phyloP scores from a whole-genome alignment of 208 protist species.

The Lotmaria passim region DNA sequence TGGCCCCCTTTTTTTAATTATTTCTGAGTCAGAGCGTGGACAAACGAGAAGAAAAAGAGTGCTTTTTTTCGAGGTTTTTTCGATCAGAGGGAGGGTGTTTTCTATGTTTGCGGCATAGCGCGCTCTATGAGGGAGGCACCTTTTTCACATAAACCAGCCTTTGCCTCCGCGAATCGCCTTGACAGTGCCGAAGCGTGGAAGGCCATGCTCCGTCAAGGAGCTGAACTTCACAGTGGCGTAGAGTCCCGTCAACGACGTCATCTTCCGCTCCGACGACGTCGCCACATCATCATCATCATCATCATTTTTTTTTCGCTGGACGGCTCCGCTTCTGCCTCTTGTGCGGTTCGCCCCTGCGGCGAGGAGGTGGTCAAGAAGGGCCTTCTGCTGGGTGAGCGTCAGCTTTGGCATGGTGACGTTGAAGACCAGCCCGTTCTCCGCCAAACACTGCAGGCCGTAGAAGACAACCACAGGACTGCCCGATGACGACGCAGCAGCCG shows the following conservation, averaged over 20 bases:
- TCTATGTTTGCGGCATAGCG: no score
- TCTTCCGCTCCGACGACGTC: background rate
- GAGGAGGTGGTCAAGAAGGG: constrained; percentile 71
- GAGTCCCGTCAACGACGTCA: constrained; percentile 68
- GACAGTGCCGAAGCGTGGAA: constrained; percentile 85
- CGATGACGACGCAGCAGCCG: constrained; percentile 1
- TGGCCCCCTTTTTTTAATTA: no score
- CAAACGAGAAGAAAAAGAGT: no score
- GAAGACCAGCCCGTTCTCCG: constrained; percentile 79
- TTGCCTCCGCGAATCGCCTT: constrained; percentile 89
- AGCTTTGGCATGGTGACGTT: constrained; percentile 81
- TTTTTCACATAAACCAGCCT: constrained; percentile 79
- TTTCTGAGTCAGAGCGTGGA: no score
- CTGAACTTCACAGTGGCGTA: constrained; percentile 88
- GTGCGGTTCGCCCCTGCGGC: constrained; percentile 17
- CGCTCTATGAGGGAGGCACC: no score
- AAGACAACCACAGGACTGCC: constrained; percentile 49
- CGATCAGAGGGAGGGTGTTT: no score
- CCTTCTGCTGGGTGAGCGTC: constrained; percentile 55
- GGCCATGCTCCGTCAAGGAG: constrained; percentile 80
- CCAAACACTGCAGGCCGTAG: constrained; percentile 85
- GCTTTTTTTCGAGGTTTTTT: no score
- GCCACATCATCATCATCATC: no score
- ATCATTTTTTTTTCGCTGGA: constrained; percentile 2
- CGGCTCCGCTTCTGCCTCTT: background rate